Base-by-base conservation (phyloP, 129 eudicot genomes). In the Escallonia herrerae region DNA sequence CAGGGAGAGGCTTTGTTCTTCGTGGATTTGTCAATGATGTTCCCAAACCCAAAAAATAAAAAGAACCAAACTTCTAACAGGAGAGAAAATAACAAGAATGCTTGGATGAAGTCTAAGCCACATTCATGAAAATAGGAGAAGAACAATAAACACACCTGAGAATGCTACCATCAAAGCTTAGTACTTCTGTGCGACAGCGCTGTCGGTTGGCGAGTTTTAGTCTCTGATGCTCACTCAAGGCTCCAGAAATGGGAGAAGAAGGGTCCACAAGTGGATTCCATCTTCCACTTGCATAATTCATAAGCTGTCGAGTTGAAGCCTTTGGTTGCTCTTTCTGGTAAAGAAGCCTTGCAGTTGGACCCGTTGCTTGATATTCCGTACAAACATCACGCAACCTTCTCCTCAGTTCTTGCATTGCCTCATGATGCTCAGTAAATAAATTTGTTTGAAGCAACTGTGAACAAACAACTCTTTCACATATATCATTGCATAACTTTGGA, bases 151-250 rank as follows among this genome's bases (percentile, higher is more conserved):
- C 81, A 50, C 51, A 94, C 99, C 99, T 86, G 68, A 94, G 67
- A 33, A 86, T 86, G 76, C 65, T 86, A n/a, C 99, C 99, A 78
- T 94, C 99, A 72, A 94, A 94, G 80, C 99, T 89, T 81, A 94
- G 65, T 62, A 94, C 87, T 84, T 94, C 97, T 15, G 97, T 82
- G 62, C 84, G 69, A 41, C 82, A 83, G 14, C 95, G 99, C 69
- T 94, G 87, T 67, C 99, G 73, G 67, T 78, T 81, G 48, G 88
- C 86, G 66, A 89, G 91, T 73, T 80, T 89, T 51, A 83, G 40
- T 77, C 95, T 76, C 71, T 93, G 98, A 65, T 74, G 76, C 68
- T 94, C 99, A 64, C 87, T 74, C 68, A 64, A 62, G 68, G 83
- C 82, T 39, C 95, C 95, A 72, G 99, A 86, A 39, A 94, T 86